phyloP scores from a whole-genome alignment of 2,329 filamentous ascomycete genomes.

The Aureobasidium sp. region DNA sequence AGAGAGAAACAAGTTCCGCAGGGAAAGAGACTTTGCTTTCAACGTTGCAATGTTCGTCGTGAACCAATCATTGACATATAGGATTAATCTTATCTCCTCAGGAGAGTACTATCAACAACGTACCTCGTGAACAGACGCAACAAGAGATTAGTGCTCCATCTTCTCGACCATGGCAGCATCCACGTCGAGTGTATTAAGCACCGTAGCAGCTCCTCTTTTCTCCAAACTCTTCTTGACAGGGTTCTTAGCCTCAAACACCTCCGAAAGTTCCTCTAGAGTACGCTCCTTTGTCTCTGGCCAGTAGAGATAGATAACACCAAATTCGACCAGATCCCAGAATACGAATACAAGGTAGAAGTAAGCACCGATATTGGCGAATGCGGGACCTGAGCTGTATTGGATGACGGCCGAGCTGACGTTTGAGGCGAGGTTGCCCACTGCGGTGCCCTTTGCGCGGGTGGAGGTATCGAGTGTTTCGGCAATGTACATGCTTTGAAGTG shows the following conservation, averaged over 20 bases:
- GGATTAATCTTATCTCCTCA: neutral
- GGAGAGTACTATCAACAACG: neutral
- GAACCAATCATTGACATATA: neutral
- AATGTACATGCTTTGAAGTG: slow-evolving; percentile 29
- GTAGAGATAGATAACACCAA: slow-evolving; percentile 26
- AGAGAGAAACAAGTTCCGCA: too few species aligned
- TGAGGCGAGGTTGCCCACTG: slow-evolving; percentile 32
- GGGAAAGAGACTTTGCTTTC: too few species aligned
- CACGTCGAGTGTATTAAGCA: slow-evolving; percentile 7
- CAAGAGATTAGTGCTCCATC: neutral
- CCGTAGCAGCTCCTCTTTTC: slow-evolving; percentile 4
- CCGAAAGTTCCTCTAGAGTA: slow-evolving; percentile 38
- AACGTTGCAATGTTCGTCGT: neutral
- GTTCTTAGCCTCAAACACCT: slow-evolving; percentile 33
- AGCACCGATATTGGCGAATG: slow-evolving; percentile 21
- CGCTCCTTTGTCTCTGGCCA: slow-evolving; percentile 35
- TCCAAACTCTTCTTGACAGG: slow-evolving; percentile 29
- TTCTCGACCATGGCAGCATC: slow-evolving; percentile 4
- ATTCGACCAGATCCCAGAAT: slow-evolving; percentile 27
- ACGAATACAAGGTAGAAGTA: slow-evolving; percentile 23
- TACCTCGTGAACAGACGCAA: neutral
- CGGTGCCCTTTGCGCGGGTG: slow-evolving; percentile 32
- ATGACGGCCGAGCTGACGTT: slow-evolving; percentile 30
- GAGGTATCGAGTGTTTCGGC: slow-evolving; percentile 3
- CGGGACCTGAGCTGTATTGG: slow-evolving; percentile 17